Evolutionary conservation across 768 basidiomycete species (phyloP), one percentile per base, ranked within the genome.

Genomic region (Artomyces pyxidatus): DNA sequence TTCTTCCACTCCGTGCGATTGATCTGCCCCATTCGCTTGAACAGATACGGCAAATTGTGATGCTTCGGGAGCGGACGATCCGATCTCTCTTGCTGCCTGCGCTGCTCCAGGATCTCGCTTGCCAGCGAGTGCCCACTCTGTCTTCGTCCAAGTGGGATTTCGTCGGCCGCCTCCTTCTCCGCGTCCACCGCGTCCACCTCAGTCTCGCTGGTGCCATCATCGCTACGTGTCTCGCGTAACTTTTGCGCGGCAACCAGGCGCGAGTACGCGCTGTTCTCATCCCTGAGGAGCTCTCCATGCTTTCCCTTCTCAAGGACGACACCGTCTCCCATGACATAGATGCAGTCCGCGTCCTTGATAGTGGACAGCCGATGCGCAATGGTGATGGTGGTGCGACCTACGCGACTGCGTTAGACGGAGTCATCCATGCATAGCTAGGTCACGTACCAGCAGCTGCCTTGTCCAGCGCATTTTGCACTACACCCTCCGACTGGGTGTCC

Each of bases 231-330:
- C 59, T 88, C 85, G 14, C 84, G 81, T 3, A 91, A 73, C 54
- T 71, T 80, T 68, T 90, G 88, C 0, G 88, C 80, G 21, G 78
- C 76, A 4, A 90, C 88, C 7, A 91, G 77, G 21, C 75, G 71
- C 1, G 79, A 65, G 65, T 91, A 91, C 3, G 85, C 71, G 42
- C 88, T 77, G 8, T 75, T 71, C 28, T 72, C 63, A 39, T 74
- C 58, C 35, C 29, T 21, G 11, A 72, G 61, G 16, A 72, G 63
- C 32, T 68, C 63, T 32, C 66, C 59, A 53, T 75, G 74, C 6
- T 64, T 72, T 3, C 74, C 74, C 37, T 61, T 55, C 56, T 75
- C 72, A 16, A 75, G 52, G 23, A 76, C 63, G 44, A 61, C 58
- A 3, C 74, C 74, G 1, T 64, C 61, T n/a, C 71, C 73, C 61